These are phyloP conservation scores for Cercophora newfieldiana DNA, from an alignment of 495 filamentous ascomycete genomes.

Conservation along the genomic window DNA sequence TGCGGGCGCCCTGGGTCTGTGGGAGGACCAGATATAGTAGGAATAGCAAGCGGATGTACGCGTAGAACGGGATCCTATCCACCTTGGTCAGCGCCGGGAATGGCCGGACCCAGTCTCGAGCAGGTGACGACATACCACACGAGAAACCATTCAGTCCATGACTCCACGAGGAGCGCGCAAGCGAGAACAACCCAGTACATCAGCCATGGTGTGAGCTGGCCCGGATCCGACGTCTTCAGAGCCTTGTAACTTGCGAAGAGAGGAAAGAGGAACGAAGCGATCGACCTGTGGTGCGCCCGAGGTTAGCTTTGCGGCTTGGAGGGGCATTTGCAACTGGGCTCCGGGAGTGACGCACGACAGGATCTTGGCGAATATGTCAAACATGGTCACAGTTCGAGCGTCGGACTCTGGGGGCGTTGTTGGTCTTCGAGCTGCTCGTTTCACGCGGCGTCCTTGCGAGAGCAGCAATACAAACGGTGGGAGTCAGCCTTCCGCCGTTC, in stretches of 20 bases:
- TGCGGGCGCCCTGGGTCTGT: conserved; percentile 85
- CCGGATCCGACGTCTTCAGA: conserved; percentile 86
- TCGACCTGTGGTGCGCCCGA: conserved; percentile 56
- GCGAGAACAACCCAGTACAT: conserved; percentile 98
- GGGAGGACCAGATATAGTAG: conserved; percentile 97
- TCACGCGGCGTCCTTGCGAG: not conserved
- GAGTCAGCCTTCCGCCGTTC: not conserved
- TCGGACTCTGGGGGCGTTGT: not conserved
- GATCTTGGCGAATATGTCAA: conserved; percentile 76
- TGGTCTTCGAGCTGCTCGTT: not conserved
- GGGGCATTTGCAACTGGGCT: not conserved
- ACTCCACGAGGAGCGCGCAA: conserved; percentile 78
- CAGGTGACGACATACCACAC: conserved; percentile 59
- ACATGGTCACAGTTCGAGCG: conserved; percentile 53
- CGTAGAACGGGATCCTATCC: conserved; percentile 85
- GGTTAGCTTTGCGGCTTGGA: conserved; percentile 24
- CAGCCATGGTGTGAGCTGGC: conserved; percentile 94
- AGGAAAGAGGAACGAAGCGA: conserved; percentile 90
- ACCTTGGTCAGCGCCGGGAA: not conserved
- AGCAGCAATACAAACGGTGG: not conserved
- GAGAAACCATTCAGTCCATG: conserved; percentile 82
- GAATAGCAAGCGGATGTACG: conserved; percentile 83
- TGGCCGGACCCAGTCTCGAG: not conserved
- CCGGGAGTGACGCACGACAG: conserved; percentile 64
- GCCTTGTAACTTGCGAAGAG: conserved; percentile 98